Evolutionary conservation across 345 rosid species (phyloP), one percentile per base, ranked within the genome.

Genomic region (Conringia planisiliqua): DNA sequence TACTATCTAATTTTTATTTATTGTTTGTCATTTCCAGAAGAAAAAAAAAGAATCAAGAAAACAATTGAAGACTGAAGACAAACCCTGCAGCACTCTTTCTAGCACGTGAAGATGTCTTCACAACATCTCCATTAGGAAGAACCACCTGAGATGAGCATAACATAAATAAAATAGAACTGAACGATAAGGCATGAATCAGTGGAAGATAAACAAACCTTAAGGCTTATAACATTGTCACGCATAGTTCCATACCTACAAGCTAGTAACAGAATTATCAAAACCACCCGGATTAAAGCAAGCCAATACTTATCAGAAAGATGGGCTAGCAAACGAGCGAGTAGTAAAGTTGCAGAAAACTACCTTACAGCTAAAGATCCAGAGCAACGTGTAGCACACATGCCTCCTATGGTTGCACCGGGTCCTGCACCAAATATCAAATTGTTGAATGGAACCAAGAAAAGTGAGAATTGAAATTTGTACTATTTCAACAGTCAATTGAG

Each of bases 351-450:
- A 71, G 77, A 74, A 29, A 74, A 72, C 44, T 81, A 94, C 98
- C 97, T 87, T 68, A 88, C 96, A 51, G 98, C 97, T 74, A 94
- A 82, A 78, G 97, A 91, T 59, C 97, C 98, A 58, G 97, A 94
- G 88, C 96, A 94, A 42, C 97, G 96, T 59, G 97, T 91, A 62
- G 98, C 94, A 80, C 97, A 91, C 98, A 91, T 94, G 55, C 98
- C 98, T 51, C 98, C 96, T 18, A 94, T 87, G 60, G 85, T 83
- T 72, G 98, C 98, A 57, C 98, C 96, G 17, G 98, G 98, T 40
- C 97, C 98, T 94, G 90, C 63, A 77, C 40, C 68, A 71, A 2
- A 30, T 46, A 58, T 57, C 66, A 56, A 67, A 60, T 20, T 71
- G 30, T 43, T 66, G 57, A 56, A 54, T 4, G 16, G 20, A 38